phyloP scores from a whole-genome alignment of 306 rosid species.

The Casuarina cunninghamiana region DNA sequence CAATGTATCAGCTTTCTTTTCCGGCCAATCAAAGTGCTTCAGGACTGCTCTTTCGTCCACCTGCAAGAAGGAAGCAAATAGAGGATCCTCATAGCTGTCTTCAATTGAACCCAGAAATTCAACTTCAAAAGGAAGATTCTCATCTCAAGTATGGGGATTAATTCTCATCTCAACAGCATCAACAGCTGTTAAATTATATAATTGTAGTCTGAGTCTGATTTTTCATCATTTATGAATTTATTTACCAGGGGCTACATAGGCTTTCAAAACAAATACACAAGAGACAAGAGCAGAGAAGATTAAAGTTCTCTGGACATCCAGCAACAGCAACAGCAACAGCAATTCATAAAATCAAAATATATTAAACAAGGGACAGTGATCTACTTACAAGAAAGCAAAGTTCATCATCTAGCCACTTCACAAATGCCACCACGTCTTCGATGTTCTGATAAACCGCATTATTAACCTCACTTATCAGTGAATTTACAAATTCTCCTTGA shows the following conservation, averaged over 20 bases:
- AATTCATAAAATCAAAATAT: background rate
- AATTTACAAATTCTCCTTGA: constrained; percentile 96
- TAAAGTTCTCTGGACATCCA: background rate
- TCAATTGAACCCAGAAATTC: background rate
- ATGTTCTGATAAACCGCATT: constrained; percentile 78
- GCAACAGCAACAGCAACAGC: background rate
- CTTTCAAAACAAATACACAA: background rate
- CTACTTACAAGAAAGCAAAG: constrained; percentile 94
- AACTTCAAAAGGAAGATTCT: background rate
- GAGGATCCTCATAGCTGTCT: background rate
- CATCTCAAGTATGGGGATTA: background rate
- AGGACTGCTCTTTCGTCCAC: constrained; percentile 98
- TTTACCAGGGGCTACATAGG: background rate
- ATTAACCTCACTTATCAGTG: constrained; percentile 88
- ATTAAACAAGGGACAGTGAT: background rate
- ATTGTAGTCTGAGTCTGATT: background rate
- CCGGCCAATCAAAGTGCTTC: constrained; percentile 97
- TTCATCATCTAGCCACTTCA: constrained; percentile 98
- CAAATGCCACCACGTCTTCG: constrained; percentile 92
- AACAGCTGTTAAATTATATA: background rate
- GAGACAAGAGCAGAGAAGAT: background rate
- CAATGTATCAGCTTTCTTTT: constrained; percentile 94
- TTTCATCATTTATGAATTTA: background rate
- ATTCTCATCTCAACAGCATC: background rate
- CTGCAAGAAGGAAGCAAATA: constrained; percentile 38